Evolutionary conservation across 176 grass and related monocot genomes (phyloP), one percentile per base, ranked within the genome.

Genomic region (Eleusine coracana): DNA sequence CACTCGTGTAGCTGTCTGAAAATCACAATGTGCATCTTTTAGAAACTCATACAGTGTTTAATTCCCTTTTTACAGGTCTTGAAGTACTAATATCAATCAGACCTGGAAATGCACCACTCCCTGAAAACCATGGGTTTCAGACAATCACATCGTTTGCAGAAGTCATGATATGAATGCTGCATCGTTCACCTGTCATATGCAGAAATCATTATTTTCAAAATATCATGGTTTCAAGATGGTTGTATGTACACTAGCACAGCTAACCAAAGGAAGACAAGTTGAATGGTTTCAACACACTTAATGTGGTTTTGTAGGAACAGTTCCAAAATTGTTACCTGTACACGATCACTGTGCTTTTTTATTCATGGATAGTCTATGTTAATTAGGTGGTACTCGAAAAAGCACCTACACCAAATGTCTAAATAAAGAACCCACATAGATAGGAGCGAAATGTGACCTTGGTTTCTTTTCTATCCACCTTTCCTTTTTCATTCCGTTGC

Each of bases 71-170:
- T 68, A 14, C 85, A 95, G 90, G 96, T 52, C 85, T 95, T 13
- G 80, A 93, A 73, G 96, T 88, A 31, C 23, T 92, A 55, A 83
- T 98, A 86, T 93, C 96, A 2, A 59, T 95, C 79, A 94, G 96
- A 14, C 89, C 91, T 74, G 96, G 92, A 76, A 98, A 98, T 7
- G 77, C 74, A 12, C 87, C 77, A 13, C 87, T 95, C 21, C 87
- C 91, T 12, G 76, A 92, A 60, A 87, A 92, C 42, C 96, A 95
- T 12, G 82, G 89, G 20, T 98, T 96, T 31, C 69, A 41, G 45
- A 96, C 89, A 36, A 87, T 96, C 71, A 88, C 37, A 10, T 92
- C 96, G 31, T 98, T 96, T 71, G 82, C 76, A 52, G 80, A 98
- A 63, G 82, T 98, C 40, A 77, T 85, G 12, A 81, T 10, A 66